A percentile compares a stretch with the other conserved stretches of the same genome.
phyloP scores from a whole-genome alignment of 2,329 filamentous ascomycete species.

The Boeremia exigua region DNA sequence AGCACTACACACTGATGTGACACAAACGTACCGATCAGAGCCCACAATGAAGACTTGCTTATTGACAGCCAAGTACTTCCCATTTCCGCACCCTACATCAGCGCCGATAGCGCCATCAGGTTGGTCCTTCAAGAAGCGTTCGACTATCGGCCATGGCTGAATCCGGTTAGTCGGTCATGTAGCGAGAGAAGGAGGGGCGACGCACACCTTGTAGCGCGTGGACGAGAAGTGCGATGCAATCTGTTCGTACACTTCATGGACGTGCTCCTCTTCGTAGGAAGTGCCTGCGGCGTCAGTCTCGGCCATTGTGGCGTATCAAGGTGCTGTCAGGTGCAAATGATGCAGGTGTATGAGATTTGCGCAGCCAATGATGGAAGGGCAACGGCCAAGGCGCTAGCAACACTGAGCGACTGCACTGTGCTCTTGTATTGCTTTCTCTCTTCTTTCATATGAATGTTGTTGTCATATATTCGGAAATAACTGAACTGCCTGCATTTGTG shows the following conservation, averaged over 20 bases:
- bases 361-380: slow-evolving; percentile 12
- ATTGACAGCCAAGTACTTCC: slow-evolving; percentile 90
- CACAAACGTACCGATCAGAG: slow-evolving; percentile 74
- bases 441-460: not conserved
- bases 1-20: not conserved
- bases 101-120: slow-evolving; percentile 77
- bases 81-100: slow-evolving; percentile 95
- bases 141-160: slow-evolving; percentile 89
- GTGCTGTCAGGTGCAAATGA: not conserved
- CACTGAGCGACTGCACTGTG: not conserved
- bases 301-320: slow-evolving; percentile 22
- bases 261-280: slow-evolving; percentile 82
- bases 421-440: not conserved
- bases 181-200: slow-evolving; percentile 19
- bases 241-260: slow-evolving; percentile 89
- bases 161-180: slow-evolving; percentile 24
- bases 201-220: slow-evolving; percentile 71
- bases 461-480: not conserved
- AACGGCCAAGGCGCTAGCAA: slow-evolving; percentile 3
- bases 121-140: slow-evolving; percentile 73
- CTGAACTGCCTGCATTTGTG: too few relatives aligned
- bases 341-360: slow-evolving; percentile 8
- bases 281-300: slow-evolving; percentile 48
- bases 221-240: slow-evolving; percentile 86
- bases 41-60: slow-evolving; percentile 78